Base-by-base conservation (phyloP, 1,284 basidiomycete species). In the Ustanciosporium gigantosporum region DNA sequence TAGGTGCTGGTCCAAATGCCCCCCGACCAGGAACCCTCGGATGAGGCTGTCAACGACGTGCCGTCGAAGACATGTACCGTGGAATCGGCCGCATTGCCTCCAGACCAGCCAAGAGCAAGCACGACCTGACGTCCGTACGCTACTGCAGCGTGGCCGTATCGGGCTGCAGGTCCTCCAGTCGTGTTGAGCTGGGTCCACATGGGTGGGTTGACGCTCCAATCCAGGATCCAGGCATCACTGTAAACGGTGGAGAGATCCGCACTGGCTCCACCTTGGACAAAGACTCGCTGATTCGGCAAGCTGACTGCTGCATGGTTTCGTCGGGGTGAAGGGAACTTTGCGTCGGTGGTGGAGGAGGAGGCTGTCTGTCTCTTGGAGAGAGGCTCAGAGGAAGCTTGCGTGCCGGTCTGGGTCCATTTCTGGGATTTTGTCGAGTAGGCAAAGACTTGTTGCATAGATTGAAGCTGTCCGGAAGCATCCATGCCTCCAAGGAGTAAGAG, bases 151-250 rank as follows among this genome's bases (percentile, higher is more conserved):
- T 74, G 72, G 3, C 56, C 70, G 31, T 44, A 74, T 13, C 71
- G 68, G 6, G 68, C 53, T 13, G 53, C 56, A 6, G 72, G 72
- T 13, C 66, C 59, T 8, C 25, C 43, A 11, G 36, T 38, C 19
- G 41, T 36, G 32, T 56, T 27, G 32, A 73, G 5, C 36, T 47
- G 19, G 7, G 66, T 65, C 72, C 72, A 74, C 1, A 46, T 23
- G 19, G 72, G 72, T 1, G 68, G 68, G 16, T 50, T 52, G 46
- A 50, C 42, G 46, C 59, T 65, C 66, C 68, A 70, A 40, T 74
- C 72, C 35, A 74, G 55, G 41, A 74, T 55, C 70, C 70, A 72
- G 9, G 70, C 68, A 40, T 74, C 72, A 42, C 59, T 50, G 51
- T 65, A 62, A 13, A 66, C 62, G 44, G 53, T 48, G 42, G 65